Percentiles rank a stretch among this genome's conserved stretches.
These are phyloP conservation scores for Haplosporangium gracile DNA, from an alignment of 192 early-diverging fungal genomes.

Conservation along the genomic window DNA sequence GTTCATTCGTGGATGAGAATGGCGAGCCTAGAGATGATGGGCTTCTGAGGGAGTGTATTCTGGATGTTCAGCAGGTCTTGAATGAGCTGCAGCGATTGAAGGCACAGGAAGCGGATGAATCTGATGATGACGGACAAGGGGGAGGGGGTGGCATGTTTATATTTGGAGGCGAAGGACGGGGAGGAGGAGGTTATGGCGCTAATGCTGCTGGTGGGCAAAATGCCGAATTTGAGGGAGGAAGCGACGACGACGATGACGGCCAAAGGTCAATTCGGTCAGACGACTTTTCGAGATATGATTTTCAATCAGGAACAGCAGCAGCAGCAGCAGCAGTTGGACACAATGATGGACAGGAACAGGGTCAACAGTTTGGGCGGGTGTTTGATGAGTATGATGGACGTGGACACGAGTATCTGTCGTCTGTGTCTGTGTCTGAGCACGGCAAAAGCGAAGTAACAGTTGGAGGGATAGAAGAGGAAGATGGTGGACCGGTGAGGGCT, in stretches of 20 bases:
- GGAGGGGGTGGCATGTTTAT: background rate
- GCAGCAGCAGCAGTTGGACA: background rate
- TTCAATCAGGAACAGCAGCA: background rate
- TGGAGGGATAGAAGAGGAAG: background rate
- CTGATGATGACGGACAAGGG: slow-evolving; percentile 5
- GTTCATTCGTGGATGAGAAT: background rate
- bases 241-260: slow-evolving; percentile 1
- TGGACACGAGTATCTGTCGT: background rate
- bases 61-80: slow-evolving; percentile 3
- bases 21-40: background rate
- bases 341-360: background rate
- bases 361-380: background rate
- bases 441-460: background rate
- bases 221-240: background rate
- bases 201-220: background rate
- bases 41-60: background rate
- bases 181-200: background rate
- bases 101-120: slow-evolving; percentile 12
- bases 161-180: background rate
- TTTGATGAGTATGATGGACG: background rate
- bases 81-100: slow-evolving; percentile 9
- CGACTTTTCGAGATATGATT: slow-evolving; percentile 11
- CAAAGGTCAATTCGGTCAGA: slow-evolving; percentile 25
- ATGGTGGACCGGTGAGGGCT: background rate
- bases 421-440: background rate